phyloP scores from a whole-genome alignment of 805 yeast genomes.

The Schwanniomyces polymorphus region DNA sequence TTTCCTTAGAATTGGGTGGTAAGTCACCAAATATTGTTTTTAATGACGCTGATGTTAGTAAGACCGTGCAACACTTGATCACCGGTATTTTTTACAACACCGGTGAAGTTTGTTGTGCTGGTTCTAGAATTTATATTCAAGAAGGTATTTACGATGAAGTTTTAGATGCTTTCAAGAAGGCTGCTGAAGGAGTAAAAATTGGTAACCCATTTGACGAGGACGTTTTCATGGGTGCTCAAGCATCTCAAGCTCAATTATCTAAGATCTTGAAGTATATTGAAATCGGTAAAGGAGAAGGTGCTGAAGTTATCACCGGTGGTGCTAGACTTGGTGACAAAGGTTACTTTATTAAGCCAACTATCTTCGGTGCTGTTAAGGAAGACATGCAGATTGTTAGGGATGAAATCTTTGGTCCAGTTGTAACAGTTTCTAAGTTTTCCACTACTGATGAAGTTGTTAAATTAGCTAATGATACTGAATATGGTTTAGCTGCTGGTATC shows the following conservation, averaged over 20 bases:
- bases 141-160: slow-evolving; percentile 80
- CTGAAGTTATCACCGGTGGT: slow-evolving; percentile 81
- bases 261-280: slow-evolving; percentile 77
- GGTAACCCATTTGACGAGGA: slow-evolving; percentile 85
- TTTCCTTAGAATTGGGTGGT: slow-evolving; percentile 95
- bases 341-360: slow-evolving; percentile 75
- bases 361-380: slow-evolving; percentile 78
- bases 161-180: slow-evolving; percentile 58
- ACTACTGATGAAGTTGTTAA: slow-evolving; percentile 79
- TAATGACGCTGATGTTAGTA: slow-evolving; percentile 78
- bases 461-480: slow-evolving; percentile 76
- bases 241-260: slow-evolving; percentile 74
- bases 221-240: slow-evolving; percentile 90
- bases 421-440: slow-evolving; percentile 76
- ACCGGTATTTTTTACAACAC: slow-evolving; percentile 88
- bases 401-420: slow-evolving; percentile 95
- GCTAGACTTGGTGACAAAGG: slow-evolving; percentile 70
- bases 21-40: slow-evolving; percentile 91
- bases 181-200: slow-evolving; percentile 57
- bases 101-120: slow-evolving; percentile 96
- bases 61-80: slow-evolving; percentile 73
- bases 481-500: slow-evolving; percentile 90
- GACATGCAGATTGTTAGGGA: slow-evolving; percentile 76
- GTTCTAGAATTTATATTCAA: slow-evolving; percentile 88
- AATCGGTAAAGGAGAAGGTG: slow-evolving; percentile 81